These are phyloP conservation scores for Takashimella tepidaria DNA, from an alignment of 1,284 basidiomycete genomes.

Conservation along the genomic window DNA sequence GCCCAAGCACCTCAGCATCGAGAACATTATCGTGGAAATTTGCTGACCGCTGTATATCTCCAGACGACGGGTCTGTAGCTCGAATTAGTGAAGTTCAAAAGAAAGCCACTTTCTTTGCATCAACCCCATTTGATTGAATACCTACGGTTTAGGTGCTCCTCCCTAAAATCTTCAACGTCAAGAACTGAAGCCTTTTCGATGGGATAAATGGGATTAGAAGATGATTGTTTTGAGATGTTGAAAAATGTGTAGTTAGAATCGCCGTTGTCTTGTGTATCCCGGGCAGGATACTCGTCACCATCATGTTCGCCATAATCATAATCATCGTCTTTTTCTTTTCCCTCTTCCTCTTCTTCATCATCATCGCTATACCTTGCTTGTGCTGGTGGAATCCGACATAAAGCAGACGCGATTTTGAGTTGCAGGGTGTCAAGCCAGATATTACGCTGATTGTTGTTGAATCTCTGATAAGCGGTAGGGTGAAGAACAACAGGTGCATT, in stretches of 20 bases:
- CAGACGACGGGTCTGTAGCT: too few species aligned
- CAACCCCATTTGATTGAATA: not conserved
- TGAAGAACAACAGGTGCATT: too few species aligned
- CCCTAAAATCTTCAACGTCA: not conserved
- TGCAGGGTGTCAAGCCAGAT: conserved; percentile 30
- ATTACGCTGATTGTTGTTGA: conserved; percentile 18
- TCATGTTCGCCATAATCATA: not conserved
- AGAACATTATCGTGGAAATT: too few species aligned
- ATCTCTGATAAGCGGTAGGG: conserved; percentile 25
- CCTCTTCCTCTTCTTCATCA: not conserved
- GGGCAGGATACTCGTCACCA: not conserved
- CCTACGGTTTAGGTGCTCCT: not conserved
- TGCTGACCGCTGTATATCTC: too few species aligned
- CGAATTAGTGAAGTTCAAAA: too few species aligned
- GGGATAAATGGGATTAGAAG: too few species aligned
- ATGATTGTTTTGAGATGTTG: too few species aligned
- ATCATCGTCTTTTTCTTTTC: not conserved
- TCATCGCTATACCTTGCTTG: not conserved
- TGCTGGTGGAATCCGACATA: not conserved
- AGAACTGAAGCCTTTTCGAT: not conserved
- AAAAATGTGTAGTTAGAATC: not conserved
- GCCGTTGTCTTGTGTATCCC: too few species aligned
- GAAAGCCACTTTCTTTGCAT: not conserved
- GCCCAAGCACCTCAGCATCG: too few species aligned
- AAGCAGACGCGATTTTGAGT: conserved; percentile 19